Base-by-base conservation (phyloP, 148 eudicot genomes). In the Chenopodium suecicum region DNA sequence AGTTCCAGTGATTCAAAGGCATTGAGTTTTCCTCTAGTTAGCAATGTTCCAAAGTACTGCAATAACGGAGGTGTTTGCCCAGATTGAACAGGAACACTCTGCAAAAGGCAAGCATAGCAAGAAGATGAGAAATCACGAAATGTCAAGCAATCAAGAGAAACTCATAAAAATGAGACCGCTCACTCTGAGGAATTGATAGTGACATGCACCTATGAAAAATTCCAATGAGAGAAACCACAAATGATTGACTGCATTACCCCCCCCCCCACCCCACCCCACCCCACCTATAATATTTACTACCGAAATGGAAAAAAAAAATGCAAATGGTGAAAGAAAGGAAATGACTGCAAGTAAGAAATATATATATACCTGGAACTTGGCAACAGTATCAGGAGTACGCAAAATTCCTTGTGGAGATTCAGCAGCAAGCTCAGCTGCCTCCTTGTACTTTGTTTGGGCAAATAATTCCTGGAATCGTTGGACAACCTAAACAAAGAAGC, bases 361-460 rank as follows among this genome's bases (percentile, higher is more conserved):
- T 7, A 6, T 62, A 20, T 68, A 2, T 6, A 89, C 98, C 98
- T 95, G 98, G 85, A 95, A 95, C 85, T 95, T 95, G 77, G 98
- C 92, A 78, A 95, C 98, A 29, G 98, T 95, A 82, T 95, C 98
- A 77, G 98, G 95, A 34, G 98, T 95, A 34, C 98, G 92, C 68
- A 95, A 91, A 77, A 95, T 92, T 62, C 98, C 97, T 85, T 93
- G 98, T 13, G 98, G 98, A 88, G 98, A 93, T 85, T 95, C 98
- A 23, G 98, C 98, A 83, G 98, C 98, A 88, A 95, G 98, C 86
- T 93, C 98, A 79, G 98, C 98, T 84, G 98, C 98, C 86, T 95
- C 98, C 78, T 95, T 95, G 75, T 95, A 95, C 89, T 95, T 95
- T 50, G 97, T 95, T 87, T 95, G 97, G 82, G 98, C 97, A 89